Conservation (phyloP, 1,284 basidiomycete genomes). For the Heterobasidion irregulare region DNA sequence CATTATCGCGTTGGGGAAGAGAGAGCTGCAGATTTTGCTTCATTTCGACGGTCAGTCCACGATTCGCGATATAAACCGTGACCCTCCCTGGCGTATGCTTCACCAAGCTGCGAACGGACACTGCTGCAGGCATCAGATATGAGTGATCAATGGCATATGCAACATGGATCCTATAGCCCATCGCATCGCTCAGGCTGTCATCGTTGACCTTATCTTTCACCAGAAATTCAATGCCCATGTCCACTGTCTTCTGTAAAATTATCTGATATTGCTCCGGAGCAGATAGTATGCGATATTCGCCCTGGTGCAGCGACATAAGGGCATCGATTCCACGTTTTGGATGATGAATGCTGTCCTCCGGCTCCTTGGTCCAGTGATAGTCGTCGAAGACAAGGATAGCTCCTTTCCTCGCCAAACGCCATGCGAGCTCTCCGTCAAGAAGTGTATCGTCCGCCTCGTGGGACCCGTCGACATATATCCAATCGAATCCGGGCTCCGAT, state of each 20-base stretch:
- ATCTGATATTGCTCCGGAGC: conserved; percentile 37
- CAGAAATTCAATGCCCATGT: conserved; percentile 50
- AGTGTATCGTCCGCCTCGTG: conserved; percentile 52
- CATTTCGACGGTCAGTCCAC: conserved; percentile 30
- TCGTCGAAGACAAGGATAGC: conserved; percentile 52
- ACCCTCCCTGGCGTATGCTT: conserved; percentile 29
- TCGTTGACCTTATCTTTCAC: conserved; percentile 13
- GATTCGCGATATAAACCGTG: conserved; percentile 42
- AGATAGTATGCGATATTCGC: conserved; percentile 37
- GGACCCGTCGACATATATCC: conserved; percentile 52
- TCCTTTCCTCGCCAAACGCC: conserved; percentile 42
- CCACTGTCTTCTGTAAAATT: conserved; percentile 36
- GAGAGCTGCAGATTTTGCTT: conserved; percentile 25
- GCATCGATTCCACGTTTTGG: conserved; percentile 48
- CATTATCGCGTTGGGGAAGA: conserved; percentile 18
- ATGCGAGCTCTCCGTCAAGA: conserved; percentile 49
- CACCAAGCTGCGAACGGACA: conserved; percentile 35
- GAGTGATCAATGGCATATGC: conserved; percentile 33
- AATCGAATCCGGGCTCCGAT: conserved; percentile 39
- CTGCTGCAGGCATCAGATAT: conserved; percentile 41
- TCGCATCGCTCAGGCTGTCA: conserved; percentile 11
- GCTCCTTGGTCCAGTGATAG: conserved; percentile 44
- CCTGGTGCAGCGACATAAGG: conserved; percentile 40
- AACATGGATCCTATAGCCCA: conserved; percentile 41
- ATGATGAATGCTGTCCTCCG: conserved; percentile 39